These are phyloP conservation scores for Leersia perrieri DNA, from an alignment of 176 grass and related monocot genomes.

Conservation along the genomic window DNA sequence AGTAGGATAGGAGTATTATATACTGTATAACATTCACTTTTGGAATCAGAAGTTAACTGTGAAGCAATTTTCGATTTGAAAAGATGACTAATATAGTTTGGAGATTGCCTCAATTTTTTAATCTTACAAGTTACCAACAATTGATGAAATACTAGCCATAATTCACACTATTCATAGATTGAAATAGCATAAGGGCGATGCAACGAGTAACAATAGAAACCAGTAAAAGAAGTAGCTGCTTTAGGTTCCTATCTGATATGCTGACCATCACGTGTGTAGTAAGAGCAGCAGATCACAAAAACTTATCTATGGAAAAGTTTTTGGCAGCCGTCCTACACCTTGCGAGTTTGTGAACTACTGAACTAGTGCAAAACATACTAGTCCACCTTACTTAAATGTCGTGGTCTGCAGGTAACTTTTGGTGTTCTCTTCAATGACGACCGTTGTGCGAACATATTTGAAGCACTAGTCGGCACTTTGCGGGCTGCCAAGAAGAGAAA, in stretches of 20 bases:
- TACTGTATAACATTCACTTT: background rate
- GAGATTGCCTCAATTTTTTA: background rate
- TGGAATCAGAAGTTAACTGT: background rate
- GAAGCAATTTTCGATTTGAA: background rate
- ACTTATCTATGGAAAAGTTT: background rate
- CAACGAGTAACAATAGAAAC: background rate
- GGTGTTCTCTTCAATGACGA: conserved; percentile 96
- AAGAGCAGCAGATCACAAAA: background rate
- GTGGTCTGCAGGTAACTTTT: conserved; percentile 64
- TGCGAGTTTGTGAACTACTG: background rate
- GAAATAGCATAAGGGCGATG: background rate
- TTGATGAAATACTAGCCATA: no score
- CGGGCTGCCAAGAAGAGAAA: conserved; percentile 83
- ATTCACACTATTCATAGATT: no score
- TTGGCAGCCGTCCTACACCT: background rate
- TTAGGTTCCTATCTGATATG: background rate
- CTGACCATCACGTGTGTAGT: background rate
- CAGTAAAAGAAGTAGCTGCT: background rate
- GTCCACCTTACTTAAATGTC: background rate
- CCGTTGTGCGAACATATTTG: conserved; percentile 87
- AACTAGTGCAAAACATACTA: background rate
- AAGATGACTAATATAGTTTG: background rate
- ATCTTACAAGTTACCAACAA: background rate
- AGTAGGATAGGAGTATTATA: no score
- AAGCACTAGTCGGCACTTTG: conserved; percentile 85